Percentiles rank a stretch among this genome's conserved stretches.
Evolutionary conservation across 768 basidiomycete genomes (phyloP).

Genomic region (Amanita brunnescens): DNA sequence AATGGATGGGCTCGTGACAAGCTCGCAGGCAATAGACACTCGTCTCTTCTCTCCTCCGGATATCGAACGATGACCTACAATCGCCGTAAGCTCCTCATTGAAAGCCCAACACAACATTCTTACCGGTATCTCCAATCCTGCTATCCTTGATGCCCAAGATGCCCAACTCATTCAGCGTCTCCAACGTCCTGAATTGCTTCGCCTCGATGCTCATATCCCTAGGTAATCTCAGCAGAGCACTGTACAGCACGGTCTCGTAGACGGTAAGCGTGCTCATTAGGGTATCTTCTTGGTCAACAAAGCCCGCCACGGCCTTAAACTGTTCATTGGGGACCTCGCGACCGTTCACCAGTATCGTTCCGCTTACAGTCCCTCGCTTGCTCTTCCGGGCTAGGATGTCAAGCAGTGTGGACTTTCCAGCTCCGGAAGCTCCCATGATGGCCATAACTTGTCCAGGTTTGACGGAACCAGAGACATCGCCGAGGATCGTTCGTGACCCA

Average conservation of each 20-base stretch:
- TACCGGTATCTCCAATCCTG: constrained; percentile 82
- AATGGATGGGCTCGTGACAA: constrained; percentile 95
- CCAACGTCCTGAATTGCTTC: constrained; percentile 90
- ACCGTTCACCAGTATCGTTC: constrained; percentile 81
- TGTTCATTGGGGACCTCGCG: constrained; percentile 61
- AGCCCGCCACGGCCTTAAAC: constrained; percentile 85
- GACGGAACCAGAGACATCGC: constrained; percentile 72
- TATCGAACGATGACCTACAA: constrained; percentile 75
- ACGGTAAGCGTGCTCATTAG: constrained; percentile 96
- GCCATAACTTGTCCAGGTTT: constrained; percentile 89
- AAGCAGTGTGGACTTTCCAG: constrained; percentile 93
- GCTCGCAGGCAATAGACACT: constrained; percentile 95
- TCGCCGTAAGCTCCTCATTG: background rate
- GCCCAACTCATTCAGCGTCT: constrained; percentile 94
- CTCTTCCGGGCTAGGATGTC: constrained; percentile 90
- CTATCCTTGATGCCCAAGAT: constrained; percentile 86
- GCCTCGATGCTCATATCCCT: constrained; percentile 92
- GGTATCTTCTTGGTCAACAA: constrained; percentile 98
- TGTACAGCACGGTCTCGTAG: constrained; percentile 95
- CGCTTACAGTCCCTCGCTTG: constrained; percentile 72
- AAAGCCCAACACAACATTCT: constrained; percentile 15
- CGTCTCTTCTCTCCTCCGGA: constrained; percentile 97
- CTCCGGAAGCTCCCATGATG: constrained; percentile 95
- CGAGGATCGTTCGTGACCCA: constrained; percentile 58
- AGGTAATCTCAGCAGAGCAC: constrained; percentile 82